These are phyloP conservation scores for Fraxinus sp. DNA, from an alignment of 305 asterid genomes.

Conservation along the genomic window DNA sequence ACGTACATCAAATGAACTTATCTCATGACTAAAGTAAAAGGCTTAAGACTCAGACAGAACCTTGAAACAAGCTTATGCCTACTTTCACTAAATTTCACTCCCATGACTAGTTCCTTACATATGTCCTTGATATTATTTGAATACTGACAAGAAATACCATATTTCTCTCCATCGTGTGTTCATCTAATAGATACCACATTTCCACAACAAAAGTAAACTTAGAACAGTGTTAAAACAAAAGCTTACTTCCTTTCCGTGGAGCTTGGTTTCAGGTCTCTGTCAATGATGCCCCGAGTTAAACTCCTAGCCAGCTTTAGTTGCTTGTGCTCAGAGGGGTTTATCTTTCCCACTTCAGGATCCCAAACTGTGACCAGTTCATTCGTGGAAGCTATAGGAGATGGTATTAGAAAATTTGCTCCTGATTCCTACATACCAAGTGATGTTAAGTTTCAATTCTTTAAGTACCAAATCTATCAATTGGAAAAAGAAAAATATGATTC, in stretches of 20 bases:
- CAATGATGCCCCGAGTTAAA: constrained; percentile 95
- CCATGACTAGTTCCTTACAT: background rate
- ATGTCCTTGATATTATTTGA: background rate
- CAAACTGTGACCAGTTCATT: constrained; percentile 92
- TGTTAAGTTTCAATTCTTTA: constrained; percentile 13
- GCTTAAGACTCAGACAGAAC: background rate
- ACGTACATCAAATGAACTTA: background rate
- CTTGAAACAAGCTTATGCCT: background rate
- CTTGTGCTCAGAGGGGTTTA: constrained; percentile 97
- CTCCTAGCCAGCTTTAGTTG: constrained; percentile 97
- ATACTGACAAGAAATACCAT: background rate
- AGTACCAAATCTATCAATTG: constrained; percentile 5
- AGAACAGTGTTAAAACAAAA: constrained; percentile 4
- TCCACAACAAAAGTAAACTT: background rate
- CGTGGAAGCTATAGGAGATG: constrained; percentile 88
- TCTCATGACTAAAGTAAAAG: background rate
- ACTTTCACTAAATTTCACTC: background rate
- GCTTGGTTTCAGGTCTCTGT: constrained; percentile 96
- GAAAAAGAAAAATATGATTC: background rate
- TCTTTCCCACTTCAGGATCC: constrained; percentile 96
- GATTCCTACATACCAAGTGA: constrained; percentile 61
- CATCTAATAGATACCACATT: background rate
- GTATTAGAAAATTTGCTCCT: constrained; percentile 89
- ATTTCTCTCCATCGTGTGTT: background rate
- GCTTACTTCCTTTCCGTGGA: constrained; percentile 80